Conservation (phyloP, 305 asterid species). For the Caryopteris hybrid region DNA sequence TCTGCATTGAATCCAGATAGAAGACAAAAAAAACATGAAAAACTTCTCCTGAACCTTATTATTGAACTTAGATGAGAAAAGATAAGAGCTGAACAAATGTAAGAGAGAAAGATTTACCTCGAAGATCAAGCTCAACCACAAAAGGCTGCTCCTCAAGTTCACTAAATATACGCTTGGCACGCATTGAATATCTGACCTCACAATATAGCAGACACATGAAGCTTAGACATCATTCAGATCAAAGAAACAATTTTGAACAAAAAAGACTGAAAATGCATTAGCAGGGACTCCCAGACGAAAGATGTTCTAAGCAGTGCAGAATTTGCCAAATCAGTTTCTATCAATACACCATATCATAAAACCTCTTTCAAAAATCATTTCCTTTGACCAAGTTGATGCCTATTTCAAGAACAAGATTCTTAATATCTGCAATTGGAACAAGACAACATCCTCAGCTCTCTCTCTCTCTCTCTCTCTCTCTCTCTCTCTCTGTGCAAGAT, state of each 20-base stretch:
- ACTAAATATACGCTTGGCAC: conserved; percentile 58
- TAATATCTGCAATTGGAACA: too few species aligned
- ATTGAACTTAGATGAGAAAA: background rate
- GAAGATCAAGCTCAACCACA: conserved; percentile 97
- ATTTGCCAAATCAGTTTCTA: background rate
- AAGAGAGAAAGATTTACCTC: conserved; percentile 41
- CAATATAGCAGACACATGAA: conserved; percentile 13
- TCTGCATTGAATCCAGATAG: conserved; percentile 35
- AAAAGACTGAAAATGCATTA: background rate
- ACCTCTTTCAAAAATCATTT: too few species aligned
- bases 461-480: background rate
- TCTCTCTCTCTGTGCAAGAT: background rate
- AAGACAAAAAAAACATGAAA: background rate
- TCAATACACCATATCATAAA: too few species aligned
- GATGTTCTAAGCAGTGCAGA: background rate
- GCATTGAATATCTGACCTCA: conserved; percentile 54
- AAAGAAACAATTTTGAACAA: background rate
- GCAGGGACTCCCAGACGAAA: background rate
- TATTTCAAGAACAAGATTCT: background rate
- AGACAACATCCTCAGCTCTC: background rate
- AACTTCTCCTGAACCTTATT: background rate
- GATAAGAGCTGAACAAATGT: background rate
- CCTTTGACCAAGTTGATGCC: background rate
- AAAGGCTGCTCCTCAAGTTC: conserved; percentile 75
- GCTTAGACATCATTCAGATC: background rate